Percentiles rank a stretch among this genome's conserved stretches.
Evolutionary conservation across 2,329 filamentous ascomycete genomes (phyloP).

Genomic region (Pseudopithomyces chartarum): DNA sequence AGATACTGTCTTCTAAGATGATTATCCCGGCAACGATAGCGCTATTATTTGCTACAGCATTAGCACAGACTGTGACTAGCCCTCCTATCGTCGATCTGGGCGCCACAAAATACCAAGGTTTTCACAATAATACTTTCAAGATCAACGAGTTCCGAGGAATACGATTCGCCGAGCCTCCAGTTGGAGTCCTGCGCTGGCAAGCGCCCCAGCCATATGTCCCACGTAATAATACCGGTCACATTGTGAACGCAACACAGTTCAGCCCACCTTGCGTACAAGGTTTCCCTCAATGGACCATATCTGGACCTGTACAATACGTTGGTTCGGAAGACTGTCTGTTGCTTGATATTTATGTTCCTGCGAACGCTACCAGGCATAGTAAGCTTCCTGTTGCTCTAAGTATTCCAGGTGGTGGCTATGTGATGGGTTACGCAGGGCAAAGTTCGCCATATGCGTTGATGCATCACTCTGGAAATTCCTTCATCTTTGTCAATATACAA

Average conservation of each 20-base stretch:
- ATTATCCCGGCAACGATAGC: background rate
- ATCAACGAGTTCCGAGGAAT: constrained; percentile 25
- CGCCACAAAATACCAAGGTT: constrained; percentile 18
- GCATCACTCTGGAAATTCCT: constrained; percentile 29
- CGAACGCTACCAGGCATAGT: constrained; percentile 16
- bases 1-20: background rate
- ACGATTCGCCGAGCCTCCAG: constrained; percentile 34
- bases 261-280: constrained; percentile 35
- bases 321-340: constrained; percentile 41
- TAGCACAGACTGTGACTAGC: background rate
- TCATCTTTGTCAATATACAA: constrained; percentile 64
- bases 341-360: constrained; percentile 37
- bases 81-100: constrained; percentile 14
- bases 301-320: background rate
- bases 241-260: constrained; percentile 30
- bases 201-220: constrained; percentile 29
- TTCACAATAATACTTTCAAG: constrained; percentile 13
- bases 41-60: background rate
- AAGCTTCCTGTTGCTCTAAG: constrained; percentile 40
- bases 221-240: constrained; percentile 18
- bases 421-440: constrained; percentile 23
- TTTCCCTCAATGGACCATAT: constrained; percentile 17
- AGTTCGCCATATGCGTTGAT: constrained; percentile 31
- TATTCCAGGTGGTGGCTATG: constrained; percentile 43
- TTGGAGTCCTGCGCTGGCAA: constrained; percentile 37